Percentiles rank a stretch among this genome's conserved stretches.
phyloP scores from a whole-genome alignment of 768 basidiomycete species.

The Scleroderma citrinum region DNA sequence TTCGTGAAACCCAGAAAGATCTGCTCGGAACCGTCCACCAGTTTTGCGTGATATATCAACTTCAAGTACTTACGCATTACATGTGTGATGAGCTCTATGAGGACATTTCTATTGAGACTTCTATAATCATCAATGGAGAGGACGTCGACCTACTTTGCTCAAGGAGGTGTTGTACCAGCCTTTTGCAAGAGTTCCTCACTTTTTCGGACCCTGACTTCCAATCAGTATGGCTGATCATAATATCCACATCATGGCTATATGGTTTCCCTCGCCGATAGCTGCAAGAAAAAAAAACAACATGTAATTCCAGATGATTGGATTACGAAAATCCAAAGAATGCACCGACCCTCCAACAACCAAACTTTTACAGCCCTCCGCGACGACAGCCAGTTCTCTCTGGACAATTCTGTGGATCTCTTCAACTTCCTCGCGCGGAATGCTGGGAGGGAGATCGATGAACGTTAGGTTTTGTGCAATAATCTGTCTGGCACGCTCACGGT shows the following conservation, averaged over 20 bases:
- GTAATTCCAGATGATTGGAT: neutral
- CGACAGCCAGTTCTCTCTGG: constrained; percentile 53
- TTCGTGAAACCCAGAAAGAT: constrained; percentile 54
- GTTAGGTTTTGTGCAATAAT: neutral
- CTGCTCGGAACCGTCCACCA: constrained; percentile 27
- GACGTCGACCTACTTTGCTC: constrained; percentile 42
- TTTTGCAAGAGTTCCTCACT: constrained; percentile 58
- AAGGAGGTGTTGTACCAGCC: constrained; percentile 52
- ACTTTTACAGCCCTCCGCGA: constrained; percentile 64
- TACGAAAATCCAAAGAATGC: neutral
- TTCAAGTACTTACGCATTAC: constrained; percentile 60
- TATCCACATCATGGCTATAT: constrained; percentile 82
- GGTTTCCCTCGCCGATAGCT: constrained; percentile 84
- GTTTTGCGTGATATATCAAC: neutral
- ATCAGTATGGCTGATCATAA: constrained; percentile 75
- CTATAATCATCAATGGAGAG: neutral
- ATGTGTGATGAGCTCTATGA: constrained; percentile 66
- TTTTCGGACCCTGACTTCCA: constrained; percentile 35
- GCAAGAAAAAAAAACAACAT: neutral
- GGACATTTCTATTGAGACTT: too few species aligned
- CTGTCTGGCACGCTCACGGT: constrained; percentile 28
- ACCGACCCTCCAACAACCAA: constrained; percentile 81
- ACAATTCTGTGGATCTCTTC: constrained; percentile 69
- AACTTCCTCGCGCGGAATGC: constrained; percentile 72
- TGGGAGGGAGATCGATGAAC: constrained; percentile 16